Base-by-base conservation (phyloP, 2,329 filamentous ascomycete genomes). In the Diplodia seriata region DNA sequence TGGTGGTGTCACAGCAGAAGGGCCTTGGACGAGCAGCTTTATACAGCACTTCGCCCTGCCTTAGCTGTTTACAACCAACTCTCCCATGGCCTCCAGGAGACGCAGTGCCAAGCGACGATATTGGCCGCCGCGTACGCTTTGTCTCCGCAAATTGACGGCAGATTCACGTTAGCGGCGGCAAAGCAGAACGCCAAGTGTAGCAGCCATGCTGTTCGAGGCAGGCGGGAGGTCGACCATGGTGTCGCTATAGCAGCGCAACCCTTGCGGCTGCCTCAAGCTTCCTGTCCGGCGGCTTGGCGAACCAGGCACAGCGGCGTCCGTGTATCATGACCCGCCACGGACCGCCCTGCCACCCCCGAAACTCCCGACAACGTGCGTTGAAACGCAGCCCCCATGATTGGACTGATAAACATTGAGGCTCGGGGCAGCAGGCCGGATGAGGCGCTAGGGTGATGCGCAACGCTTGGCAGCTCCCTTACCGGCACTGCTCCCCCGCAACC, bases 181-280 rank as follows among this genome's bases (percentile, higher is more conserved):
- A 63, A 36, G 59, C 29, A 63, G 59, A 31, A 20, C 59, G 43
- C 59, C 59, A 63, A 63, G 59, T 51, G 47, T 36, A n/a, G 14
- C 40, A 33, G 31, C 59, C 59, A 51, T 51, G 20, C 59, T 63
- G 31, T 51, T 51, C 47, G 47, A 40, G 59, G 59, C 59, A 63
- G 59, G 59, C 59, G 59, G 47, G n/a, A 62, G 23, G 6, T 26
- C 47, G 57, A 49, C 50, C 43, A 36, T 62, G 57, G 43, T 50
- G 59, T 63, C 29, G 29, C 18, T 38, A 38, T 20, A 14, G 26
- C 29, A 23, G n/a, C 15, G 6, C 38, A 2, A 65, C 31, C 62
- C 62, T 65, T 65, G 62, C 62, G 62, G 62, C 50, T 33, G 14
- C 33, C 47, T 38, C 62, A 65, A 65, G 50, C 50, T 65, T 55